Evolutionary conservation across 257 asterid genomes (phyloP), one percentile per base, ranked within the genome.

Genomic region (Solanum ossicruentum): DNA sequence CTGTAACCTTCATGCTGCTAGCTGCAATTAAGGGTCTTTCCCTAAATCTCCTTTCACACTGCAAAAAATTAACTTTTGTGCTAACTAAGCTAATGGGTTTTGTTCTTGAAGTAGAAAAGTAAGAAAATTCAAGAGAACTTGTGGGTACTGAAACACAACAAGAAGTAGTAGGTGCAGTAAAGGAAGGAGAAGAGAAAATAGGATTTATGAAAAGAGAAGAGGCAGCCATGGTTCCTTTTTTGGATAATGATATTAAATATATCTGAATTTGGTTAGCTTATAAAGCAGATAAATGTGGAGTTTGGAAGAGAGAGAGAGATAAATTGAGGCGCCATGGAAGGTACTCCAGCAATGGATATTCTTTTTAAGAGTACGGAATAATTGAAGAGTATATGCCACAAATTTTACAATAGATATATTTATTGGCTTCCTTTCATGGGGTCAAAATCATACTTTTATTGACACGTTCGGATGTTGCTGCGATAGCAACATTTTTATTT

Each of bases 131-230:
- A 84, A 32, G 60, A 43, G 21, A 78, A 69, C 2, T 21, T 5
- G 84, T 3, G 8, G 84, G 55, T 58, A 28, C 57, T 36, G 86
- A 80, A 16, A 84, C 26, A 16, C 85, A 72, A 86, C 57, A 47
- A 21, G 85, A 83, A 13, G 63, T 21, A 11, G 61, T 55, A 52
- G 17, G 18, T 52, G 56, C 56, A 52, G 56, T 12, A 52, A 52
- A 52, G 21, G 70, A 73, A 58, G 88, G 84, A 12, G 88, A 51
- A 15, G 89, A 72, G 84, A 89, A 85, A 82, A 91, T 43, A 12
- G 89, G 88, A 84, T 87, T 88, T 85, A 87, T 84, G 86, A 91
- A 90, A 86, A 92, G 88, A 90, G 92, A 89, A 84, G 88, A 67
- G 88, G 88, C 51, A 92, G 93, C 91, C 90, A 85, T 89, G 63